Base-by-base conservation (phyloP, 2,329 filamentous ascomycete genomes). In the Aaosphaeria pasadenensis region DNA sequence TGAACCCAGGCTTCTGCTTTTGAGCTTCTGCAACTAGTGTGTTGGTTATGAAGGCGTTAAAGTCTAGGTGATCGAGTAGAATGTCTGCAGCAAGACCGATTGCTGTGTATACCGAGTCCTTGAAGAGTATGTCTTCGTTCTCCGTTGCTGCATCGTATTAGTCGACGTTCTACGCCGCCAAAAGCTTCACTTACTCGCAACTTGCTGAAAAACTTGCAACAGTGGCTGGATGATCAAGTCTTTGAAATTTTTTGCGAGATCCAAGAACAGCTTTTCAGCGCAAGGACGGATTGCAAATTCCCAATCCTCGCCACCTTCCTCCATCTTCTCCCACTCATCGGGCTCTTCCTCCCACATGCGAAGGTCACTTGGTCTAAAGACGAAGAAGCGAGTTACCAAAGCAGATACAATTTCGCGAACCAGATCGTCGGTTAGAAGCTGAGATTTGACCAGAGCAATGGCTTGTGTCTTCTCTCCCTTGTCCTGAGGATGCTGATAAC, bases 41-140 rank as follows among this genome's bases (percentile, higher is more conserved):
- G 5, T 84, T 83, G 11, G 82, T 77, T 38, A 99, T 72, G 62
- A 97, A 88, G 1, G 78, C 69, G 63, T 95, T 87, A 71, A 97
- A 97, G 69, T 97, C 88, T 54, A 96, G 83, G 7, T 83, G 77
- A 42, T 85, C 76, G 50, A 86, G 79, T 11, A 97, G 75, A 36
- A 91, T 85, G 2, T 89, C 80, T 1, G 91, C 89, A 0, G 94
- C 84, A 44, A 96, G 78, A 3, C 92, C 91, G 73, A 99, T 86
- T 7, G 92, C 91, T 5, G 89, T 95, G 64, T 99, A 99, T 1
- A 97, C 85, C 0, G 92, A 92, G 66, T 99, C 94, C 66, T 96
- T 97, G 50, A 88, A 84, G 11, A 94, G 79, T 9, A 97, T 81
- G 54, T 94, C 85, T 39, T 78, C 77, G 51, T 84, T 84, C 7